Base-by-base conservation (phyloP, 2,329 filamentous ascomycete genomes). In the Penicillium hesseltinei region DNA sequence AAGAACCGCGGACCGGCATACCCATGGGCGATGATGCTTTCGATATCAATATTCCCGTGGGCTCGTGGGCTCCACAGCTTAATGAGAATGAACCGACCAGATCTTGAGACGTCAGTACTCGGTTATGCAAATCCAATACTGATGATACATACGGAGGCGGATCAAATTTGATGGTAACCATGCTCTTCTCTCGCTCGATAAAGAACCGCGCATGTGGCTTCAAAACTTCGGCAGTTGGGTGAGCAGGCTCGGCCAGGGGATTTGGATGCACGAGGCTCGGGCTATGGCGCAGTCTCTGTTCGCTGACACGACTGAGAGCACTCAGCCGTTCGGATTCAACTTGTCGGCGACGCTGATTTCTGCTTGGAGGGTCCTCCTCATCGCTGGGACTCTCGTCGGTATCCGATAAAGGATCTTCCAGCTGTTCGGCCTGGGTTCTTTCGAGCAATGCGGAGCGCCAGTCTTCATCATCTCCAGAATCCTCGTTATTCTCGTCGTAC, bases 1-100 rank as follows among this genome's bases (percentile, higher is more conserved):
- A 95, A 94, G 73, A 88, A 96, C 58, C 92, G 84, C 10, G 90
- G 89, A 5, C 93, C 93, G 0, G 91, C 90, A 74, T 88, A 97
- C 0, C 93, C 93, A 68, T 89, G 88, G 1, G 88, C 89, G 57
- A 92, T 83, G 25, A 97, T 87, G 45, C 88, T 91, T 73, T 96
- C 89, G 39, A 97, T 91, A 70, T 96, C 92, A 62, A 97, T 95
- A 67, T 95, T 96, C 4, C 84, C 81, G 47, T 87, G 85, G 27
- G 85, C 83, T 58, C 85, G 84, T 2, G 89, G 89, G 66, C 88
- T 92, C 90, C 91, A 97, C 72, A 97, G 85, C 79, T 97, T 97
- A 62, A 97, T 80, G 42, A 97, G 76, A 51, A 97, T 88, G 71
- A 89, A 95, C 56, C 90, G 84, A 5, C 90, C 90, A 11, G 90